Evolutionary conservation across 225 moss, liverwort and hornwort species (phyloP).

Genomic region (Antitrichia curtipendula): DNA sequence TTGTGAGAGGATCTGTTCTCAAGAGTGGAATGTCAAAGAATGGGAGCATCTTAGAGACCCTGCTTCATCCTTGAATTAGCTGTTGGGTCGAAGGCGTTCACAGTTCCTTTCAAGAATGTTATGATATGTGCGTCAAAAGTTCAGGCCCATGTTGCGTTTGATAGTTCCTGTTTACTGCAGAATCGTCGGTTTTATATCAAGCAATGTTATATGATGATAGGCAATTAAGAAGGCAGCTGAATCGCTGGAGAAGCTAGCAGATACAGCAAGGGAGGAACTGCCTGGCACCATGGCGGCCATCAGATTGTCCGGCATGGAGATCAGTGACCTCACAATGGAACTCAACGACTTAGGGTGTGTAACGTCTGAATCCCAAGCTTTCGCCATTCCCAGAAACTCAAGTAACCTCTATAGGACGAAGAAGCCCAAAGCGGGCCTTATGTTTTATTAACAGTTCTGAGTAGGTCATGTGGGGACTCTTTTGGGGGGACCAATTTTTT

Average conservation of each 20-base stretch:
- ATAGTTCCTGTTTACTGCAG: background rate
- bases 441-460: background rate
- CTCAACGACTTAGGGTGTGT: conserved; percentile 80
- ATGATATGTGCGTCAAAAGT: background rate
- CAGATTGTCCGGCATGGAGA: conserved; percentile 92
- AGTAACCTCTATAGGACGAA: background rate
- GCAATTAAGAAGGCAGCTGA: conserved; percentile 70
- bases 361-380: background rate
- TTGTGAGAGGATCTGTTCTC: background rate
- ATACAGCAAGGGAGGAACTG: conserved; percentile 78
- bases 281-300: conserved; percentile 95
- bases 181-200: background rate
- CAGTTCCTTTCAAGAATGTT: background rate
- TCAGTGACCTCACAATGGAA: conserved; percentile 98
- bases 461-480: background rate
- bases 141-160: background rate
- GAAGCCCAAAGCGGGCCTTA: background rate
- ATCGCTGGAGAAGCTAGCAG: conserved; percentile 69
- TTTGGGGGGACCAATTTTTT: background rate
- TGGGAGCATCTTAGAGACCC: background rate
- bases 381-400: background rate
- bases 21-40: background rate
- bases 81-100: background rate
- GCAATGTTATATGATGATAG: conserved; percentile 12
- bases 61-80: background rate